Percentiles rank a stretch among this genome's conserved stretches.
Evolutionary conservation across 176 grass and related monocot genomes (phyloP).

Genomic region (Rhynchospora pubera): DNA sequence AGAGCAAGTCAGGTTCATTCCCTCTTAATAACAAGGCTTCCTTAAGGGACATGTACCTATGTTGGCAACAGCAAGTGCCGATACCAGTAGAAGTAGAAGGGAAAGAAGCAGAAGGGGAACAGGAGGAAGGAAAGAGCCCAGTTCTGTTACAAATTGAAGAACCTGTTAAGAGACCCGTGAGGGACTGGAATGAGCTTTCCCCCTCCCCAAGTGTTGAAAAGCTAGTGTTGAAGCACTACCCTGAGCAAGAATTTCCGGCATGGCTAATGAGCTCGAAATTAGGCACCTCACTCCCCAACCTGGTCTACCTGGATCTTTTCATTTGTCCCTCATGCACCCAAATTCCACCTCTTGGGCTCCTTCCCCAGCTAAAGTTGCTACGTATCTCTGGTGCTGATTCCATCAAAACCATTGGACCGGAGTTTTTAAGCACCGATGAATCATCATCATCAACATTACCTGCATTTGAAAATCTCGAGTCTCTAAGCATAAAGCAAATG

Average conservation of each 20-base stretch:
- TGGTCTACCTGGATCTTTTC: conserved; percentile 44
- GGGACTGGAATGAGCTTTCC: conserved; percentile 57
- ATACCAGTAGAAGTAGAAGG: conserved; percentile 25
- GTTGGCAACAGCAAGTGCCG: conserved; percentile 25
- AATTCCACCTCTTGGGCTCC: conserved; percentile 55
- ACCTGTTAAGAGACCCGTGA: conserved; percentile 40
- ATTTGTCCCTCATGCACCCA: conserved; percentile 44
- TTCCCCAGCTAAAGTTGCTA: conserved; percentile 57
- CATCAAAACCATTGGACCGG: conserved; percentile 47
- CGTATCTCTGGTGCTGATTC: conserved; percentile 49
- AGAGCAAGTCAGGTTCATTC: conserved; percentile 30
- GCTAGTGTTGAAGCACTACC: conserved; percentile 55
- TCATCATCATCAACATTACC: conserved; percentile 17
- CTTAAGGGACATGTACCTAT: conserved; percentile 51
- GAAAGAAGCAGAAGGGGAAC: conserved; percentile 10
- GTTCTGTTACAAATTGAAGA: conserved; percentile 22
- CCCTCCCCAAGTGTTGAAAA: conserved; percentile 52
- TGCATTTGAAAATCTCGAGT: conserved; percentile 59
- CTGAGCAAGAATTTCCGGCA: conserved; percentile 45
- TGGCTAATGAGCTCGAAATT: conserved; percentile 57
- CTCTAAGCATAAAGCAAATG: conserved; percentile 57
- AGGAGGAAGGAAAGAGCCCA: conserved; percentile 21
- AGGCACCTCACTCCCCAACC: conserved; percentile 41
- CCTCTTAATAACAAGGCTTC: conserved; percentile 55
- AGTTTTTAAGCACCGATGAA: conserved; percentile 46